A percentile compares a stretch with the other conserved stretches of the same genome.
Conservation (phyloP, 768 basidiomycete genomes). For the Kwoniella sp. region DNA sequence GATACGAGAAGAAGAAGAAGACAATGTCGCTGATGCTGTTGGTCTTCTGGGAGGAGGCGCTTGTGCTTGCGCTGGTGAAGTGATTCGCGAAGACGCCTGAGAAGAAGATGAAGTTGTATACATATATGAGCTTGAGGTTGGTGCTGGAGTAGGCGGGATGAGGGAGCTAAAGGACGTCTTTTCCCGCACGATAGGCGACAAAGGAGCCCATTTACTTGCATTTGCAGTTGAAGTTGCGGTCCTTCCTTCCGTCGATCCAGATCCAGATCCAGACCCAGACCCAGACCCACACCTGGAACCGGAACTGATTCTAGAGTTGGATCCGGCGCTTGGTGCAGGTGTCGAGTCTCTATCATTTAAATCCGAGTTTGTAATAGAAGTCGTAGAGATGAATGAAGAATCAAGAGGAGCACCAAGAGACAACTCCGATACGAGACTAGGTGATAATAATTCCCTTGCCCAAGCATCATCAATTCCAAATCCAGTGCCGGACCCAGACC, state of each 20-base stretch:
- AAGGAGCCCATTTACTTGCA: not conserved
- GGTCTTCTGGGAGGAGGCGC: too few relatives aligned
- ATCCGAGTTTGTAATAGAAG: not conserved
- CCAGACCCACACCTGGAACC: too few relatives aligned
- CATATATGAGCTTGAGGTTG: not conserved
- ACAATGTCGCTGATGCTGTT: too few relatives aligned
- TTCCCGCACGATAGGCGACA: not conserved
- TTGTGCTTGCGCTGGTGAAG: not conserved
- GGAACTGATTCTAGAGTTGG: too few relatives aligned
- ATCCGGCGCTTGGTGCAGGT: too few relatives aligned
- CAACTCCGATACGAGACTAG: not conserved
- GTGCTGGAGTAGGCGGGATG: not conserved
- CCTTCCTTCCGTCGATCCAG: not conserved
- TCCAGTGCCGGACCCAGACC: not conserved
- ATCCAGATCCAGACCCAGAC: too few relatives aligned
- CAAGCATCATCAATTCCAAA: not conserved
- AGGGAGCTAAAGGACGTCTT: not conserved
- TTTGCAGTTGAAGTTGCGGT: too few relatives aligned
- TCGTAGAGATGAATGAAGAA: not conserved
- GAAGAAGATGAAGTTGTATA: too few relatives aligned
- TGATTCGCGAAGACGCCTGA: not conserved
- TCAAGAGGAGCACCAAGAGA: not conserved
- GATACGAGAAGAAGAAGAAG: not conserved
- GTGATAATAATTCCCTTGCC: not conserved
- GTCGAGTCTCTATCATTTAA: too few relatives aligned